Conservation (phyloP, 495 filamentous ascomycete species). For the Daldinia childiae region DNA sequence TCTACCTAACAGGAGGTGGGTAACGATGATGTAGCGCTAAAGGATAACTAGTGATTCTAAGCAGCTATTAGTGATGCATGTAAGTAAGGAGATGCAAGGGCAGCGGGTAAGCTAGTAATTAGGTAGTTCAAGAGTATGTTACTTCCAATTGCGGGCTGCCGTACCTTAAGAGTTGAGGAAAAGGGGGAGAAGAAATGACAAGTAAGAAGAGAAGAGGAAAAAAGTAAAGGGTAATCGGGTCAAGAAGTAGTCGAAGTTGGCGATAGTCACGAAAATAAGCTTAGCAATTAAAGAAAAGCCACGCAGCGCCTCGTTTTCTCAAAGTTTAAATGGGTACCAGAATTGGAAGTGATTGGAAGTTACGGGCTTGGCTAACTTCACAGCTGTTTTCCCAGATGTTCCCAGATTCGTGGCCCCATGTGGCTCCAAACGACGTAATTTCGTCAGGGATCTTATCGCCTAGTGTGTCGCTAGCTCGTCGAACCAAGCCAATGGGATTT, state of each 20-base stretch:
- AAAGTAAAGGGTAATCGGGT: neutral
- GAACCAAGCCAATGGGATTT: conserved; percentile 19
- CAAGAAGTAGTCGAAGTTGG: conserved; percentile 24
- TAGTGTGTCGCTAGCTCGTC: conserved; percentile 18
- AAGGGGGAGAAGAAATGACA: neutral
- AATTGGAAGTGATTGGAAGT: conserved; percentile 12
- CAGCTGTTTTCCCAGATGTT: conserved; percentile 16
- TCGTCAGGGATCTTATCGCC: conserved; percentile 30
- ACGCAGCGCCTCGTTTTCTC: conserved; percentile 33
- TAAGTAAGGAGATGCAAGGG: conserved; percentile 25
- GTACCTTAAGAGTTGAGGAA: neutral
- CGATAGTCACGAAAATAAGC: conserved; percentile 37
- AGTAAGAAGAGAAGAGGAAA: neutral
- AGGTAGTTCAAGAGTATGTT: conserved; percentile 16
- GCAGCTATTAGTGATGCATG: conserved; percentile 16
- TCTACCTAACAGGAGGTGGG: conserved; percentile 3
- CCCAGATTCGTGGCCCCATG: conserved; percentile 37
- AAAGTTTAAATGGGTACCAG: conserved; percentile 32
- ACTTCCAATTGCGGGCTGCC: conserved; percentile 19
- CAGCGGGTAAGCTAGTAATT: conserved; percentile 33
- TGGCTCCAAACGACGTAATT: conserved; percentile 42
- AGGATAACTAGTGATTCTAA: conserved; percentile 26
- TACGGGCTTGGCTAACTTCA: conserved; percentile 20
- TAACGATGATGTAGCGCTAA: conserved; percentile 14
- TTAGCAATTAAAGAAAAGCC: conserved; percentile 27